phyloP scores from a whole-genome alignment of 1,139 yeast species.

The Hyphopichia pseudoburtonii region DNA sequence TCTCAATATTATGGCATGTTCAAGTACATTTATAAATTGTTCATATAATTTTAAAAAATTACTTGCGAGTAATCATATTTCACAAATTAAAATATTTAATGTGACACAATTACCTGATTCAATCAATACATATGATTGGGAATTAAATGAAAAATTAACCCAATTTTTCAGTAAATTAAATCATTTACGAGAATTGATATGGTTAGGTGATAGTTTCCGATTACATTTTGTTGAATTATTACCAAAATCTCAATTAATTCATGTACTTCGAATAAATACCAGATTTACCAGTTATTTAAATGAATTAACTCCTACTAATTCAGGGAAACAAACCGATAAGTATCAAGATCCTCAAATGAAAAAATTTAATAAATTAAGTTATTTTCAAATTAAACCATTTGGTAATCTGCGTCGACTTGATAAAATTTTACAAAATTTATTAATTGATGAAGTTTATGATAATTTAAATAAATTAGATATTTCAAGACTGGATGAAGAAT shows the following conservation, averaged over 20 bases:
- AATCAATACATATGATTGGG: slow-evolving; percentile 30
- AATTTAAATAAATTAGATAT: too few species aligned
- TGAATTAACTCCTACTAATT: slow-evolving; percentile 11
- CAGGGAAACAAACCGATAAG: too few species aligned
- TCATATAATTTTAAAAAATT: slow-evolving; percentile 34
- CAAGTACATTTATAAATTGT: slow-evolving; percentile 38
- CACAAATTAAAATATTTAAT: slow-evolving; percentile 20
- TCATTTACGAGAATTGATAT: slow-evolving; percentile 26
- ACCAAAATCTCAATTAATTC: slow-evolving; percentile 18
- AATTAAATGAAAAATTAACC: slow-evolving; percentile 17
- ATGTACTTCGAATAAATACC: slow-evolving; percentile 24
- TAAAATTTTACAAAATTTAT: slow-evolving; percentile 18
- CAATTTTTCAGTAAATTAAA: slow-evolving; percentile 20
- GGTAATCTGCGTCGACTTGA: slow-evolving; percentile 17
- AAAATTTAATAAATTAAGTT: slow-evolving; percentile 12
- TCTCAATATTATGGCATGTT: slow-evolving; percentile 11
- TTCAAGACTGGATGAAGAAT: not conserved
- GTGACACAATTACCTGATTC: slow-evolving; percentile 36
- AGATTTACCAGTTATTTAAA: slow-evolving; percentile 21
- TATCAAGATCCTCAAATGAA: too few species aligned
- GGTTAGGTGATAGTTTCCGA: slow-evolving; percentile 37
- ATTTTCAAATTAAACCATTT: slow-evolving; percentile 32
- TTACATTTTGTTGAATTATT: slow-evolving; percentile 23
- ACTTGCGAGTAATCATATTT: slow-evolving; percentile 13
- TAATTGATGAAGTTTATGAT: too few species aligned